These are phyloP conservation scores for Pistacia integerrima DNA, from an alignment of 345 rosid genomes.

Conservation along the genomic window DNA sequence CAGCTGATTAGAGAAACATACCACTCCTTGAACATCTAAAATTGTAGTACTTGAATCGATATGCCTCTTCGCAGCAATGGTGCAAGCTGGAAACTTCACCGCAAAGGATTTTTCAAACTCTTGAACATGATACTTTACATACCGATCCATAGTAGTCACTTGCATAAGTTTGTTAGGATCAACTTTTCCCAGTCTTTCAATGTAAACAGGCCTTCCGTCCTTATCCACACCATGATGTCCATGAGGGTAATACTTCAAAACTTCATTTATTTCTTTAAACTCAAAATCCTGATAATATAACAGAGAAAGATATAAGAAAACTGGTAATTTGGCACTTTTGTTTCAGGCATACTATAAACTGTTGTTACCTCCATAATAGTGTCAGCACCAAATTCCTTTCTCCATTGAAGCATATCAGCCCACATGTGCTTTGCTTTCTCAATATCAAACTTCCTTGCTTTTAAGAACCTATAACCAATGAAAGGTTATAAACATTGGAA, in stretches of 20 bases:
- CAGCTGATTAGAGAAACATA: conserved; percentile 31
- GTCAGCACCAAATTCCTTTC: conserved; percentile 80
- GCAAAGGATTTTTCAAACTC: conserved; percentile 89
- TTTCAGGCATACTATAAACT: conserved; percentile 19
- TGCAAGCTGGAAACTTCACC: conserved; percentile 89
- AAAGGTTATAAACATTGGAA: not conserved
- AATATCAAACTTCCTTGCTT: conserved; percentile 87
- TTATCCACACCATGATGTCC: conserved; percentile 97
- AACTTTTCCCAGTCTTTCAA: conserved; percentile 94
- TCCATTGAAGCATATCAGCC: conserved; percentile 97
- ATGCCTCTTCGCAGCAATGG: conserved; percentile 87
- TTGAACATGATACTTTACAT: conserved; percentile 82
- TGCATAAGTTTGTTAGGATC: conserved; percentile 86
- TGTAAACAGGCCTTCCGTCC: conserved; percentile 92
- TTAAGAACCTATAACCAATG: conserved; percentile 58
- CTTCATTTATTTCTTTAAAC: conserved; percentile 80
- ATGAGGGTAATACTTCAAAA: conserved; percentile 81
- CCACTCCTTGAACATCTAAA: conserved; percentile 99
- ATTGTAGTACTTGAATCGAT: conserved; percentile 96
- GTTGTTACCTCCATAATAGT: conserved; percentile 70
- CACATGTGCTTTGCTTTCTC: conserved; percentile 99
- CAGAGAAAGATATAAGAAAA: conserved; percentile 9
- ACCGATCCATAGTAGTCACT: conserved; percentile 84
- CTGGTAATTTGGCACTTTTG: not conserved
- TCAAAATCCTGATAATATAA: conserved; percentile 73